Percentiles rank a stretch among this genome's conserved stretches.
Conservation (phyloP, 208 protist genomes). For the Vickermania ingenoplastis region DNA sequence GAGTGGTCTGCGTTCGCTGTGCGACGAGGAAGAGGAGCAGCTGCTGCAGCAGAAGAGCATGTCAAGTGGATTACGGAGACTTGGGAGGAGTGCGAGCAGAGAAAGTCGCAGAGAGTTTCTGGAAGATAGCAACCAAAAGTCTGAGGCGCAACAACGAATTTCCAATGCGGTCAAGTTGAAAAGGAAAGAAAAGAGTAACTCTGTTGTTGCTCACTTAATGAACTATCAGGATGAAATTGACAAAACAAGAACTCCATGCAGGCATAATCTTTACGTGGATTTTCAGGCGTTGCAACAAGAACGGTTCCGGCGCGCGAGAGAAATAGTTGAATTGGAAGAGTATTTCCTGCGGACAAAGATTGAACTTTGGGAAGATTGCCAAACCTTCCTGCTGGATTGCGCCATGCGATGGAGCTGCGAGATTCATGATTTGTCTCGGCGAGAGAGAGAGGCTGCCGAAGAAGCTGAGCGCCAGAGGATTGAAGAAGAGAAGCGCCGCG, state of each 20-base stretch:
- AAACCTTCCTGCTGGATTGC: slow-evolving; percentile 5
- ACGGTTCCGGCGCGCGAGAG: slow-evolving; percentile 24
- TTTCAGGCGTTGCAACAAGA: slow-evolving; percentile 49
- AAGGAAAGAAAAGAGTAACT: slow-evolving; percentile 11
- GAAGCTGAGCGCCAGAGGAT: slow-evolving; percentile 22
- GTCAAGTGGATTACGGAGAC: slow-evolving; percentile 68
- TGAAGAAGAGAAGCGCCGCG: slow-evolving; percentile 19
- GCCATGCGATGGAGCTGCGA: slow-evolving; percentile 9
- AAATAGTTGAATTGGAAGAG: slow-evolving; percentile 26
- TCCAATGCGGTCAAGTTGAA: slow-evolving; percentile 5
- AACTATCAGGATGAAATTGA: slow-evolving; percentile 14
- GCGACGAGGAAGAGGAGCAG: slow-evolving; percentile 13
- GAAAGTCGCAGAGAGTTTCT: slow-evolving; percentile 37
- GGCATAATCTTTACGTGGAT: slow-evolving; percentile 50
- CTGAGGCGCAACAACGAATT: slow-evolving; percentile 12
- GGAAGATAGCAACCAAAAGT: slow-evolving; percentile 6
- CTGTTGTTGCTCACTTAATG: slow-evolving; percentile 30
- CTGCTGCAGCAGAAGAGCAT: slow-evolving; percentile 19
- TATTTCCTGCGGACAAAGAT: slow-evolving; percentile 21
- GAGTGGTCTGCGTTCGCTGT: slow-evolving; percentile 35
- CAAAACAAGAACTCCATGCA: slow-evolving; percentile 8
- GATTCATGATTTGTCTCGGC: slow-evolving; percentile 1
- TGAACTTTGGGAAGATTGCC: slow-evolving; percentile 12
- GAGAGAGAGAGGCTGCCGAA: slow-evolving; percentile 15
- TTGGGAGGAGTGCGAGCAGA: slow-evolving; percentile 51